Percentiles rank a stretch among this genome's conserved stretches.
Evolutionary conservation across 192 early-diverging fungal genomes (phyloP).

Genomic region (Piromyces sp.): DNA sequence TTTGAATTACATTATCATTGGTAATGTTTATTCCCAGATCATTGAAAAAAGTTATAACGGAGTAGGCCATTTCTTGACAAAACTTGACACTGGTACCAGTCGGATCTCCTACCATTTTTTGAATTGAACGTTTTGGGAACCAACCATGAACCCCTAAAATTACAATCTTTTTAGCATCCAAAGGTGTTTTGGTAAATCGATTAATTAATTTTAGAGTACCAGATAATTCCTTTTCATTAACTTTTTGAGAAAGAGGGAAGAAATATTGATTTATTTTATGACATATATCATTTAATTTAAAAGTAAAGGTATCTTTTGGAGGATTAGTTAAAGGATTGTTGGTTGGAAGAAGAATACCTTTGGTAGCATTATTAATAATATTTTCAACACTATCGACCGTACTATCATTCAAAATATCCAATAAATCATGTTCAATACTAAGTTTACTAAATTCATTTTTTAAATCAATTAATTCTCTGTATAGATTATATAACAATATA

Average conservation of each 20-base stretch:
- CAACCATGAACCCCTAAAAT: slow-evolving; percentile 61
- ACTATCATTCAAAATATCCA: neutral
- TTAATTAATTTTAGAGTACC: neutral
- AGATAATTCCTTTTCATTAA: neutral
- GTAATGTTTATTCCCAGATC: slow-evolving; percentile 7
- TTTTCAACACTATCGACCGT: neutral
- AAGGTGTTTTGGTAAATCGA: neutral
- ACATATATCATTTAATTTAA: neutral
- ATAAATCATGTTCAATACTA: neutral
- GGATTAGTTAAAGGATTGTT: neutral
- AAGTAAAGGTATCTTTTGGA: neutral
- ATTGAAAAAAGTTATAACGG: slow-evolving; percentile 13
- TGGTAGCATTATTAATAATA: neutral
- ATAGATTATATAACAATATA: no score
- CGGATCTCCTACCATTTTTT: slow-evolving; percentile 71
- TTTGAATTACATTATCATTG: slow-evolving; percentile 35
- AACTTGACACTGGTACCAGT: slow-evolving; percentile 82
- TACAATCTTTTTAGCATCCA: neutral
- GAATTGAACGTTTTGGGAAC: slow-evolving; percentile 49
- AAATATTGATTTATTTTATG: neutral
- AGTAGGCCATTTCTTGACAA: slow-evolving; percentile 65
- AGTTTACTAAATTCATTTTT: neutral
- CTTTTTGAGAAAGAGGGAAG: neutral
- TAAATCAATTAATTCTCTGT: neutral
- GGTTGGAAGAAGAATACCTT: neutral